Conservation (phyloP, 768 basidiomycete genomes). For the Macrolepiota dolichaula region DNA sequence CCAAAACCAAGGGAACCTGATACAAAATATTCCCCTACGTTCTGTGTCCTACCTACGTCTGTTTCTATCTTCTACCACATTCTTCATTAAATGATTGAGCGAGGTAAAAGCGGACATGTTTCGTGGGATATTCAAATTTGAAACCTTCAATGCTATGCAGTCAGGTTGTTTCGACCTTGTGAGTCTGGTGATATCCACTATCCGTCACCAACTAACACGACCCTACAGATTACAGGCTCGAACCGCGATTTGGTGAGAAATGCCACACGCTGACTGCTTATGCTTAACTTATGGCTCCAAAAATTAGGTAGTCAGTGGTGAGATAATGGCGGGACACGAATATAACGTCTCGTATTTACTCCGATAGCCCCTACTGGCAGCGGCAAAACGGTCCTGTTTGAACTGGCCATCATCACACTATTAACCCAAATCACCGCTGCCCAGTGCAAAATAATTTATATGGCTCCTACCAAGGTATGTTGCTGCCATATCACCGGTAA, state of each 20-base stretch:
- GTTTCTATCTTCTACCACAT: conserved; percentile 16
- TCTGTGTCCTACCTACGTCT: conserved; percentile 73
- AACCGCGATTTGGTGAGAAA: conserved; percentile 62
- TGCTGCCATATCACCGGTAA: neutral
- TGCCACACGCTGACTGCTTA: neutral
- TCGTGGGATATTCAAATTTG: conserved; percentile 81
- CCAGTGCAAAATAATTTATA: conserved; percentile 72
- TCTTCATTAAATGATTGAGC: conserved; percentile 9
- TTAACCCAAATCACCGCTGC: conserved; percentile 23
- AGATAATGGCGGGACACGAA: neutral
- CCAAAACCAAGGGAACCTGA: neutral
- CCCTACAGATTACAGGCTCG: conserved; percentile 49
- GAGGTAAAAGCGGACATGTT: conserved; percentile 72
- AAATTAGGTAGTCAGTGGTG: conserved; percentile 70
- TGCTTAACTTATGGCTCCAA: neutral
- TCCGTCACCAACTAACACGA: neutral
- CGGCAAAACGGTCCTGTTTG: conserved; percentile 95
- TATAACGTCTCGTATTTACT: neutral
- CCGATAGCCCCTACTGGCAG: conserved; percentile 87
- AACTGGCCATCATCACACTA: conserved; percentile 77
- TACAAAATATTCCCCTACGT: conserved; percentile 49
- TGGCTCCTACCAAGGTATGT: conserved; percentile 86
- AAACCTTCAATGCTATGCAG: conserved; percentile 90
- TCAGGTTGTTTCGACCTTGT: conserved; percentile 79
- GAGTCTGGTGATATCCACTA: conserved; percentile 19